These are phyloP conservation scores for Populus trichocarpa DNA, from an alignment of 441 rosid genomes.

Conservation along the genomic window DNA sequence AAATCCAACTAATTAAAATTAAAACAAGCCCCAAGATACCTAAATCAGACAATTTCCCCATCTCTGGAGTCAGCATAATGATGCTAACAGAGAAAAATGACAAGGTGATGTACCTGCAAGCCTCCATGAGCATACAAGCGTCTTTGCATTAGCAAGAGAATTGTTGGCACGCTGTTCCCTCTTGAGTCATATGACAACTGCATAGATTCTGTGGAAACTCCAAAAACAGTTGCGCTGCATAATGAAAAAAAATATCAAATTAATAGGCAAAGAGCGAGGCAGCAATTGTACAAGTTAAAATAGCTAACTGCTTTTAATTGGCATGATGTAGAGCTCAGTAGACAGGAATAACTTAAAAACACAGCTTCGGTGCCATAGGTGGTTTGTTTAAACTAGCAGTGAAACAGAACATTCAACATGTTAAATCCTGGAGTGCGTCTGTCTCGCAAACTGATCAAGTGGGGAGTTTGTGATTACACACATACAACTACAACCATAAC, in stretches of 20 bases:
- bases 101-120: constrained; percentile 55
- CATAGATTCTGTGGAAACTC: constrained; percentile 93
- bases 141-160: constrained; percentile 78
- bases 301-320: not conserved
- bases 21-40: not conserved
- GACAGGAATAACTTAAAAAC: not conserved
- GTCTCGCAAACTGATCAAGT: not conserved
- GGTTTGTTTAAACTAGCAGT: not conserved
- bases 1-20: not conserved
- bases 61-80: not conserved
- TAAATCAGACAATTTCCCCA: not conserved
- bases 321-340: not conserved
- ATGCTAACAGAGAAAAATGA: not conserved
- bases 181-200: constrained; percentile 80
- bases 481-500: not conserved
- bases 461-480: not conserved
- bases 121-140: constrained; percentile 72
- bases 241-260: constrained; percentile 16
- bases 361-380: not conserved
- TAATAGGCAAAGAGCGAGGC: not conserved
- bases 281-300: not conserved
- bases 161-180: constrained; percentile 77
- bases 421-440: not conserved
- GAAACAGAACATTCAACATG: not conserved
- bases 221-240: constrained; percentile 75